These are phyloP conservation scores for Xylaria sp. DNA, from an alignment of 2,329 filamentous ascomycete genomes.

Conservation along the genomic window DNA sequence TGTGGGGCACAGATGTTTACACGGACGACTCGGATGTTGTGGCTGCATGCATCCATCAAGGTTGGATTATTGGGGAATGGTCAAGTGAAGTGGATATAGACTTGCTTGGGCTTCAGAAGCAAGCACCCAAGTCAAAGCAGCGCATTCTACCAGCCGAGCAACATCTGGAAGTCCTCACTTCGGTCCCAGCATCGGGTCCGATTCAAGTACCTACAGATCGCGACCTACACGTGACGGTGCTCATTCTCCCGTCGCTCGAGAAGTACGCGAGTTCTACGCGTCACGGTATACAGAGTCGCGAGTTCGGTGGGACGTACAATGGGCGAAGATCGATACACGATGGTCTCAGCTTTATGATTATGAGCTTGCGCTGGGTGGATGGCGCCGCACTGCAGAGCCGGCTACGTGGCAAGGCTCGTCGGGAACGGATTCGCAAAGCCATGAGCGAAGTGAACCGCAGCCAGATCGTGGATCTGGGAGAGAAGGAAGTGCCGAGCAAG, in stretches of 20 bases:
- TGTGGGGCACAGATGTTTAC: slow-evolving; percentile 96
- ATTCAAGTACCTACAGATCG: slow-evolving; percentile 68
- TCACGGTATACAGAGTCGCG: slow-evolving; percentile 81
- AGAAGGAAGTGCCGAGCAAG: slow-evolving; percentile 33
- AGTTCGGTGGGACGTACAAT: slow-evolving; percentile 67
- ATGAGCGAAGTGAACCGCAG: slow-evolving; percentile 57
- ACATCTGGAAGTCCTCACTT: slow-evolving; percentile 51
- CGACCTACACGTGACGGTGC: slow-evolving; percentile 84
- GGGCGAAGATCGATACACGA: slow-evolving; percentile 65
- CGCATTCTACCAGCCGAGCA: slow-evolving; percentile 36
- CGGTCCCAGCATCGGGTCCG: slow-evolving; percentile 65
- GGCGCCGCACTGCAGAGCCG: slow-evolving; percentile 67
- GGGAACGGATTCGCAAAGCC: slow-evolving; percentile 62
- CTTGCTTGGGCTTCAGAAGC: slow-evolving; percentile 63
- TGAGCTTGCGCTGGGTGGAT: slow-evolving; percentile 81
- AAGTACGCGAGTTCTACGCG: slow-evolving; percentile 77
- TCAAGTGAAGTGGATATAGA: slow-evolving; percentile 74
- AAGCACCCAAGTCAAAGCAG: slow-evolving; percentile 44
- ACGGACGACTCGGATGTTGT: slow-evolving; percentile 95
- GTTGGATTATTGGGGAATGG: slow-evolving; percentile 92
- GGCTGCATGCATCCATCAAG: slow-evolving; percentile 89
- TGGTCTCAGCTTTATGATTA: slow-evolving; percentile 86
- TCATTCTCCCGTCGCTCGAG: slow-evolving; percentile 80
- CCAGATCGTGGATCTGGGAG: slow-evolving; percentile 42
- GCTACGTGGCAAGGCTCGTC: slow-evolving; percentile 59